Evolutionary conservation across 2,329 filamentous ascomycete genomes (phyloP).

Genomic region (Trichothecium roseum): DNA sequence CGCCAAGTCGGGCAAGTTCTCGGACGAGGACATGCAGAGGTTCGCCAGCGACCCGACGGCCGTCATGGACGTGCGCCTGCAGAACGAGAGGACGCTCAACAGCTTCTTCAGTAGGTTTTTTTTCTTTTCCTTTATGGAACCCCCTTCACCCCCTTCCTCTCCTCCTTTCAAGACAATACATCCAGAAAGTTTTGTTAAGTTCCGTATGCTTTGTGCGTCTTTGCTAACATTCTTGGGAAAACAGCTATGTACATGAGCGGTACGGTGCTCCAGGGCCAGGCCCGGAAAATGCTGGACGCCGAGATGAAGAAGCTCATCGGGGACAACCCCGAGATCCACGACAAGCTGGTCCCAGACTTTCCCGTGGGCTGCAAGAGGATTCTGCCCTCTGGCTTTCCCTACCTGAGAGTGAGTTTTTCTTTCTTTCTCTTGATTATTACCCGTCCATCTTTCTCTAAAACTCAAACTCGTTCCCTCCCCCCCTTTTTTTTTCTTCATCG

Average conservation of each 20-base stretch:
- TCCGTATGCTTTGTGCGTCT: too few species aligned
- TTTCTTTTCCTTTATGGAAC: too few species aligned
- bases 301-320: not conserved
- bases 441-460: not conserved
- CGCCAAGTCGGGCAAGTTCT: conserved; percentile 1
- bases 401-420: not conserved
- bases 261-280: conserved; percentile 1
- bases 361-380: conserved; percentile 1
- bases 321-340: not conserved
- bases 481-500: too few species aligned
- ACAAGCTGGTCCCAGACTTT: not conserved
- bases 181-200: too few species aligned
- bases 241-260: conserved; percentile 3
- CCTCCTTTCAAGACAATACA: too few species aligned
- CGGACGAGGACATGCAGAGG: not conserved
- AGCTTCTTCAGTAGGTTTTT: conserved; percentile 1
- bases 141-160: too few species aligned
- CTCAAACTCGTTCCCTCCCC: too few species aligned
- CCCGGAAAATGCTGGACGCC: not conserved
- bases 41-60: not conserved
- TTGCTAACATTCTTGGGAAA: not conserved
- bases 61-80: not conserved
- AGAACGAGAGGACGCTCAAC: conserved; percentile 3
- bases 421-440: not conserved
- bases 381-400: conserved; percentile 1